Percentiles rank a stretch among this genome's conserved stretches.
phyloP scores from a whole-genome alignment of 2,329 filamentous ascomycete species.

The Aspergillus texensis region DNA sequence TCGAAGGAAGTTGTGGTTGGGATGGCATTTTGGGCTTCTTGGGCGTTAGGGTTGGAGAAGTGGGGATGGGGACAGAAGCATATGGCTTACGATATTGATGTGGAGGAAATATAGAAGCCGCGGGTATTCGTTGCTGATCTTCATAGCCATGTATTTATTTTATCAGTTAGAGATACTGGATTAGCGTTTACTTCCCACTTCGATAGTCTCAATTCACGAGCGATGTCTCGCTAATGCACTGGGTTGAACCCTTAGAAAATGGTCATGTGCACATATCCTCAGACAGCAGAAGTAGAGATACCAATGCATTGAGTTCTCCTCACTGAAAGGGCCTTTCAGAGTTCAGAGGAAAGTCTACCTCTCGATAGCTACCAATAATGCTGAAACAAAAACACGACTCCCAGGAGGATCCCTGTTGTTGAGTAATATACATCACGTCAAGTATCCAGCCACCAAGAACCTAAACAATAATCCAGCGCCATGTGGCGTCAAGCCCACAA shows the following conservation, averaged over 20 bases:
- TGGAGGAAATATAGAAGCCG: slow-evolving; percentile 1
- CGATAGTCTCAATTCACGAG: neutral
- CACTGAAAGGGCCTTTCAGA: neutral
- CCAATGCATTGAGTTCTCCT: neutral
- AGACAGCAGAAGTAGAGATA: neutral
- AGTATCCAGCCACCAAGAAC: neutral
- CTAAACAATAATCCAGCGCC: neutral
- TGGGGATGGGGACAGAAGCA: slow-evolving; percentile 25
- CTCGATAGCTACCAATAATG: neutral
- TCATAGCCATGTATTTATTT: neutral
- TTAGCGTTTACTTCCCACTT: neutral
- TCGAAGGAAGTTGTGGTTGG: slow-evolving; percentile 28
- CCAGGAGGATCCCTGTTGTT: neutral
- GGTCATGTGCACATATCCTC: too few species aligned
- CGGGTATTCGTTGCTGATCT: neutral
- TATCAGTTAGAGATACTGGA: neutral
- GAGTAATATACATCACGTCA: neutral
- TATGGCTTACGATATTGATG: slow-evolving; percentile 36
- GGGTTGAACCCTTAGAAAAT: neutral
- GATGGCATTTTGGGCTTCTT: slow-evolving; percentile 17
- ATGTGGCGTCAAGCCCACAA: neutral
- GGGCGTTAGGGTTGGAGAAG: slow-evolving; percentile 25
- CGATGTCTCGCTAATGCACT: neutral
- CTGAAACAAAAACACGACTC: neutral
- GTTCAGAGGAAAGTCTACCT: neutral